Evolutionary conservation across 371 early-diverging fungal species (phyloP).

Genomic region (Lichtheimia ramosa): DNA sequence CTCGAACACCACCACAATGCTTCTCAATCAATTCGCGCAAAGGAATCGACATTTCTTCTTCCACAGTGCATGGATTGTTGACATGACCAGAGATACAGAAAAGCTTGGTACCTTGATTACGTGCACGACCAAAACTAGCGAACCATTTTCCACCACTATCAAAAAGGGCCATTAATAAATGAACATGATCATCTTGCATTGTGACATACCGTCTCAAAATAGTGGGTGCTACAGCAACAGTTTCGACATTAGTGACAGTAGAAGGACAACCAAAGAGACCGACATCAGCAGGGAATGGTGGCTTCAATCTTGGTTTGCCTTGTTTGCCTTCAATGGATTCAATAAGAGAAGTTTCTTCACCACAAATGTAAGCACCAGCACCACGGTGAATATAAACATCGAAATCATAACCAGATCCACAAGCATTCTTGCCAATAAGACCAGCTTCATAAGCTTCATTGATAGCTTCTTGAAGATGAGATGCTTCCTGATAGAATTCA

Average conservation of each 20-base stretch:
- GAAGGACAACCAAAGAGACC: constrained; percentile 98
- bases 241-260: constrained; percentile 97
- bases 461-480: constrained; percentile 92
- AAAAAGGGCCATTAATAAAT: no score
- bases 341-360: constrained; percentile 97
- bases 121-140: constrained; percentile 89
- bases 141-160: constrained; percentile 90
- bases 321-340: constrained; percentile 98
- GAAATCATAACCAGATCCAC: constrained; percentile 94
- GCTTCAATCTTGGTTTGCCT: constrained; percentile 98
- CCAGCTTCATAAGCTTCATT: constrained; percentile 93
- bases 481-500: constrained; percentile 97
- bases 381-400: constrained; percentile 97
- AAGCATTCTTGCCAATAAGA: constrained; percentile 97
- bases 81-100: constrained; percentile 98
- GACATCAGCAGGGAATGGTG: constrained; percentile 98
- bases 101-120: constrained; percentile 95
- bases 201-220: constrained; percentile 63
- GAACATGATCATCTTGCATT: no score
- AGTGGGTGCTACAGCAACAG: constrained; percentile 96
- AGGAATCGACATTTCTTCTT: constrained; percentile 98
- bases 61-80: constrained; percentile 96
- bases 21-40: constrained; percentile 92
- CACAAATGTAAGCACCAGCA: constrained; percentile 98
- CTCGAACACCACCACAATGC: constrained; percentile 96